A percentile compares a stretch with the other conserved stretches of the same genome.
phyloP scores from a whole-genome alignment of 2,329 filamentous ascomycete genomes.

The Calonectria multiphialidica region DNA sequence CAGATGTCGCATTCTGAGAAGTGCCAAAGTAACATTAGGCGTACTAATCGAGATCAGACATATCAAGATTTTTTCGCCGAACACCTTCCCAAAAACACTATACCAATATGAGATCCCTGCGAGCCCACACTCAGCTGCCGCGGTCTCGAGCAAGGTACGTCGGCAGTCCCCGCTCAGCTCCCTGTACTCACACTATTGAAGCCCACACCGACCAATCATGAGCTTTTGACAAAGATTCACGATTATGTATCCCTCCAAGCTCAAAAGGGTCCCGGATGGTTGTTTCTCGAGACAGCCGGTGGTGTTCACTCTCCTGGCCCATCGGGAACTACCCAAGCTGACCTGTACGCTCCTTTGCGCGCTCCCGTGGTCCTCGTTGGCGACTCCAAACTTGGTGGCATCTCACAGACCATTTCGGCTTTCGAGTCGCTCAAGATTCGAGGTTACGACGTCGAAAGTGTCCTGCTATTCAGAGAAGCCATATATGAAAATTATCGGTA shows the following conservation, averaged over 20 bases:
- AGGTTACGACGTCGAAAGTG: conserved; percentile 80
- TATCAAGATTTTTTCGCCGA: conserved; percentile 68
- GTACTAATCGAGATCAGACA: conserved; percentile 62
- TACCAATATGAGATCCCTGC: conserved; percentile 80
- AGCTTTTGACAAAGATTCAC: conserved; percentile 63
- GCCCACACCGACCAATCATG: conserved; percentile 63
- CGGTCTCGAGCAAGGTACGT: conserved; percentile 55
- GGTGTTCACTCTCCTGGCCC: conserved; percentile 85
- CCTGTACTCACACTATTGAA: conserved; percentile 42
- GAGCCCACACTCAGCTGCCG: conserved; percentile 82
- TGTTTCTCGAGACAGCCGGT: conserved; percentile 85
- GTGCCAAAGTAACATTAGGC: neutral
- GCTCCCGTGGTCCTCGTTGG: conserved; percentile 80
- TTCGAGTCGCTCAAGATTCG: conserved; percentile 83
- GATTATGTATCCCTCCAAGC: conserved; percentile 50
- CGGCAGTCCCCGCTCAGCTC: rapidly evolving
- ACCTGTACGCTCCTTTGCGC: conserved; percentile 81
- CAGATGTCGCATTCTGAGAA: conserved; percentile 20
- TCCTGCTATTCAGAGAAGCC: conserved; percentile 76
- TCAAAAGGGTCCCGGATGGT: conserved; percentile 64
- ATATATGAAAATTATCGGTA: conserved; percentile 78
- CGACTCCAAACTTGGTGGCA: conserved; percentile 82
- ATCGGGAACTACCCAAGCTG: conserved; percentile 81
- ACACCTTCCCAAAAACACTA: conserved; percentile 63
- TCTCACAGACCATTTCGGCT: conserved; percentile 83